A percentile compares a stretch with the other conserved stretches of the same genome.
phyloP scores from a whole-genome alignment of 2,329 filamentous ascomycete species.

The Microsporum audouinii region DNA sequence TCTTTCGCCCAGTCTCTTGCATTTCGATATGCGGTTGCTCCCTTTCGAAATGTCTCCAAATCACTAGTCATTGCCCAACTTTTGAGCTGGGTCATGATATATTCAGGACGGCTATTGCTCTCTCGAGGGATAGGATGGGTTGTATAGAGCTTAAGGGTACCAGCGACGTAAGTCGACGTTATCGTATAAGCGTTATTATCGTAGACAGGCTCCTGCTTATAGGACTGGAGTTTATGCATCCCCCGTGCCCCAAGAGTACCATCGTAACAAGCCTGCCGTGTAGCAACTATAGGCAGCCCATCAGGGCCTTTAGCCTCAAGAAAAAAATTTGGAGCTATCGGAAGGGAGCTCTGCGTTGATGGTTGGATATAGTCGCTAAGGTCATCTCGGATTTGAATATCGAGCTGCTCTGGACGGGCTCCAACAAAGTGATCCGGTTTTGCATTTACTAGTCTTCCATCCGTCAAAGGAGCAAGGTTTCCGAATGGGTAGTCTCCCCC shows the following conservation, averaged over 20 bases:
- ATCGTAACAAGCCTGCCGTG: constrained; percentile 29
- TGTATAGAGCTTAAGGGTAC: constrained; percentile 10
- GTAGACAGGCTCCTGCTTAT: constrained; percentile 21
- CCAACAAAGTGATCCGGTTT: constrained; percentile 26
- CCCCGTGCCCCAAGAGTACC: constrained; percentile 30
- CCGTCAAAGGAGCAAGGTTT: constrained; percentile 29
- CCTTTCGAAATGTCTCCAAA: constrained; percentile 22
- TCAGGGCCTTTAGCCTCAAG: constrained; percentile 31
- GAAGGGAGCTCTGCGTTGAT: constrained; percentile 22
- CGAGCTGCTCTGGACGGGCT: constrained; percentile 20
- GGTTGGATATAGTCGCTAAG: constrained; percentile 21
- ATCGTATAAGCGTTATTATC: constrained; percentile 15
- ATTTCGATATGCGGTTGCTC: constrained; percentile 21
- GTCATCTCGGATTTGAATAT: constrained; percentile 18
- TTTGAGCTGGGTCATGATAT: constrained; percentile 8
- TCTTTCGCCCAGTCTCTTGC: constrained; percentile 28
- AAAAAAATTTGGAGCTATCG: constrained; percentile 34
- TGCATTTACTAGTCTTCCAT: constrained; percentile 17
- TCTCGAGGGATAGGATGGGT: not conserved
- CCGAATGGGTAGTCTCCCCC: constrained; percentile 22
- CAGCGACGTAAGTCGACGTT: constrained; percentile 16
- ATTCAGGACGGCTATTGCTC: constrained; percentile 1
- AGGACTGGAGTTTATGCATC: constrained; percentile 31
- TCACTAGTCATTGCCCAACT: not conserved
- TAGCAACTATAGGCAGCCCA: constrained; percentile 21